These are phyloP conservation scores for Suillus occidentalis DNA, from an alignment of 768 basidiomycete genomes.

Conservation along the genomic window DNA sequence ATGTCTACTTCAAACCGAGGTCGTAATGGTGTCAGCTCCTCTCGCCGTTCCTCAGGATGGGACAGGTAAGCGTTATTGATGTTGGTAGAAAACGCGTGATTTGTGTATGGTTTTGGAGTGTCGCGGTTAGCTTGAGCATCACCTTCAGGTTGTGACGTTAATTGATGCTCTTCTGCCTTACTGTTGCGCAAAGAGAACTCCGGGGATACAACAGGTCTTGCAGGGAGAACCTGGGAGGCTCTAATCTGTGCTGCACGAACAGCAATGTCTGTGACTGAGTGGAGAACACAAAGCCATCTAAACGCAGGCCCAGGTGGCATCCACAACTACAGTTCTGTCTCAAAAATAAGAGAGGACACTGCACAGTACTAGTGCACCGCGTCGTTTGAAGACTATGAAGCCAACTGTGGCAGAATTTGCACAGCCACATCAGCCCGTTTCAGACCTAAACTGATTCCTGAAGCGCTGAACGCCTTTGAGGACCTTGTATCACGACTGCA, in stretches of 20 bases:
- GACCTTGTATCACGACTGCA: not conserved
- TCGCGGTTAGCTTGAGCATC: not conserved
- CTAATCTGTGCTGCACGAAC: slow-evolving; percentile 62
- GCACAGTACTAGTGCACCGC: not conserved
- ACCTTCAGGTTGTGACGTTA: not conserved
- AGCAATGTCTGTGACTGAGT: slow-evolving; percentile 59
- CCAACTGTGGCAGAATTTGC: not conserved
- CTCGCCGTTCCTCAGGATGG: not conserved
- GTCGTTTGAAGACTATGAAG: not conserved
- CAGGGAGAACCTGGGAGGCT: slow-evolving; percentile 36
- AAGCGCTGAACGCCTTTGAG: not conserved
- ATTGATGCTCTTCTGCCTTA: not conserved
- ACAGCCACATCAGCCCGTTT: slow-evolving; percentile 19
- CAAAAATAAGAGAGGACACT: not conserved
- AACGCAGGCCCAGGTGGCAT: slow-evolving; percentile 73
- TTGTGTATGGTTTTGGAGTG: not conserved
- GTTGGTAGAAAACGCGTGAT: slow-evolving; percentile 5
- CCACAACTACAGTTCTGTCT: not conserved
- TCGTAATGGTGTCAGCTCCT: too few relatives aligned
- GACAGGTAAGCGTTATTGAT: not conserved
- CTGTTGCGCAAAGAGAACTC: slow-evolving; percentile 1
- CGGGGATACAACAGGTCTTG: not conserved
- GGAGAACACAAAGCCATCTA: slow-evolving; percentile 71
- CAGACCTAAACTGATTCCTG: not conserved
- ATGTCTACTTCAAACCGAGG: not conserved